Conservation (phyloP, 2,329 filamentous ascomycete species). For the Amauroascus niger region DNA sequence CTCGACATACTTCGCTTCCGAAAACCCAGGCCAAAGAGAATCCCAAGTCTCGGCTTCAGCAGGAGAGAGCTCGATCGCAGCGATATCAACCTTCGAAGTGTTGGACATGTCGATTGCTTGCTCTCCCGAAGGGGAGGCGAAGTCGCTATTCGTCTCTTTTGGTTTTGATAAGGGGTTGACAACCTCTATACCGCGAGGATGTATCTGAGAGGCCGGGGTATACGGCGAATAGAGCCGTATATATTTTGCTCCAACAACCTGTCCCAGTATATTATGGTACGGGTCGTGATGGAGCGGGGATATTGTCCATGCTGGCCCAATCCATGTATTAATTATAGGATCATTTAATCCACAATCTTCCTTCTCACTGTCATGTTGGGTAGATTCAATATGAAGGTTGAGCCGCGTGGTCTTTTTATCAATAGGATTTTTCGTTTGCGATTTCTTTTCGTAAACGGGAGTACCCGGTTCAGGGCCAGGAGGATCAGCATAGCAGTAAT, state of each 20-base stretch:
- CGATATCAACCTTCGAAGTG: conserved; percentile 70
- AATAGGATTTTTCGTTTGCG: conserved; percentile 20
- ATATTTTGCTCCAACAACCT: conserved; percentile 86
- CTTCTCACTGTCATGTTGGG: conserved; percentile 8
- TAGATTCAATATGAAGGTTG: conserved; percentile 8
- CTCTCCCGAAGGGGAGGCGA: conserved; percentile 38
- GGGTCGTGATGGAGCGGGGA: conserved; percentile 90
- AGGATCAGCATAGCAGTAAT: conserved; percentile 69
- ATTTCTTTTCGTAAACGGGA: conserved; percentile 36
- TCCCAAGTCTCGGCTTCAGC: conserved; percentile 36
- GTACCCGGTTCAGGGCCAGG: conserved; percentile 46
- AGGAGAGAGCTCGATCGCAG: conserved; percentile 50
- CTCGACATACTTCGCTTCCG: conserved; percentile 58
- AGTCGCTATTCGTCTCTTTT: background rate
- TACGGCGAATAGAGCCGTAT: conserved; percentile 72
- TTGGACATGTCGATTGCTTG: conserved; percentile 82
- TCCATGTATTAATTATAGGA: conserved; percentile 80
- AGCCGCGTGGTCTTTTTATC: conserved; percentile 28
- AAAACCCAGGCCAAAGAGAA: conserved; percentile 47
- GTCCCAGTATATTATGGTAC: conserved; percentile 84
- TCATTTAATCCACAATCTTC: conserved; percentile 27
- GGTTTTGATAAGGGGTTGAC: conserved; percentile 18
- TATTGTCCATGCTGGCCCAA: conserved; percentile 78
- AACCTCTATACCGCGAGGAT: conserved; percentile 32
- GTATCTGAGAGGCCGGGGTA: conserved; percentile 41